phyloP scores from a whole-genome alignment of 169 alveolate genomes.

The Plasmodium gallinaceum region DNA sequence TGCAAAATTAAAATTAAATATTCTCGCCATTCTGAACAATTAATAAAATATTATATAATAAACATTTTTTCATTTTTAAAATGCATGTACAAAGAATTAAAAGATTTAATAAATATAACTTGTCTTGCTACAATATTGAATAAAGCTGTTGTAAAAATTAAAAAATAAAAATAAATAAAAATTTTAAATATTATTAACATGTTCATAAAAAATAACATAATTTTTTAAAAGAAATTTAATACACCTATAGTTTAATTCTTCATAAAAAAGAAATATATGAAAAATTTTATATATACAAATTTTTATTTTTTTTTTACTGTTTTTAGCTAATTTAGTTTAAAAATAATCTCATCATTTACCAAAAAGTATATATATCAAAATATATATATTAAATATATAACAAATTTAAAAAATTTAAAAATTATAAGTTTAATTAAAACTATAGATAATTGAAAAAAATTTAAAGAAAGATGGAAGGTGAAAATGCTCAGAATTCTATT shows the following conservation, averaged over 20 bases:
- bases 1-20: too few relatives aligned
- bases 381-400: background rate
- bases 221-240: background rate
- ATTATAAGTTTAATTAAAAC: background rate
- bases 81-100: conserved; percentile 42
- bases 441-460: background rate
- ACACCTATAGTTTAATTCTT: background rate
- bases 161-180: conserved; percentile 47
- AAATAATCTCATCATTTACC: background rate
- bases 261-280: background rate
- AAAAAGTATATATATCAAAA: background rate
- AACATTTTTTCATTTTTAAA: background rate
- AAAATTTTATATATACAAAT: background rate
- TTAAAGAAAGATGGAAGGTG: conserved; percentile 16
- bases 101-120: conserved; percentile 8
- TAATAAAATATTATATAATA: too few relatives aligned
- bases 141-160: conserved; percentile 20
- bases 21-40: too few relatives aligned
- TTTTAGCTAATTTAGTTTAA: background rate
- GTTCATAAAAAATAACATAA: background rate
- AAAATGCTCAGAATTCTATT: background rate
- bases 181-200: conserved; percentile 4
- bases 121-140: conserved; percentile 18
- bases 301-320: background rate
- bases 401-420: background rate